Evolutionary conservation across 2,329 filamentous ascomycete species (phyloP), one percentile per base, ranked within the genome.

Genomic region (Trichoderma asperellum): DNA sequence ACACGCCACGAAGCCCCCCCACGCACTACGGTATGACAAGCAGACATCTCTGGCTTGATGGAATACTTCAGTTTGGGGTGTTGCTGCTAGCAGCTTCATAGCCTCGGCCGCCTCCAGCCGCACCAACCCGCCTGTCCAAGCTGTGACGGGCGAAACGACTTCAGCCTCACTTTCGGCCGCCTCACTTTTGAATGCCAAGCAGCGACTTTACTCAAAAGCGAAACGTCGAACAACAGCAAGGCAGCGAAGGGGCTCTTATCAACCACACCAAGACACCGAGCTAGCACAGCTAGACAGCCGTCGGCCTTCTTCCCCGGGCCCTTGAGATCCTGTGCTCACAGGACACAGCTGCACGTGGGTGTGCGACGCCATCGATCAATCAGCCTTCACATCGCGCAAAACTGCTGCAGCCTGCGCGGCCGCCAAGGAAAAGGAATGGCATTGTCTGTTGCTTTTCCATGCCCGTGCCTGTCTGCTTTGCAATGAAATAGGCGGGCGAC

Each of bases 201-300:
- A 55, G 34, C 53, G 53, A 35, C 40, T n/a, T 43, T 43, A 43
- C 16, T 43, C 40, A 43, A 43, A 43, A 43, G 40, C 40, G 40
- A 8, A 43, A n/a, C 18, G 40, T 18, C 18, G 40, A n/a, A 43
- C 40, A n/a, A 43, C 16, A 43, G 40, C 40, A 6, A 43, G 40
- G 40, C 40, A 43, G 40, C 40, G 8, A 43, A 43, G 7, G 40
- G 40, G 12, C 40, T 16, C 5, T 43, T 8, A 8, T 59, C 59
- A 52, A 59, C 55, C 64, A 27, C 55, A 59, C 64, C 64, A 35
- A 37, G 64, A 59, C 64, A 67, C 55, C 64, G 55, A 67, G 43
- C 52, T 57, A 57, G 32, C 27, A 10, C 52, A 18, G 8, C 2
- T 14, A 58, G n/a, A 58, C 21, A 57, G 29, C 6, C n/a, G 27